Base-by-base conservation (phyloP, 164 flowering plant species). In the Chloranthus sessilifolius region DNA sequence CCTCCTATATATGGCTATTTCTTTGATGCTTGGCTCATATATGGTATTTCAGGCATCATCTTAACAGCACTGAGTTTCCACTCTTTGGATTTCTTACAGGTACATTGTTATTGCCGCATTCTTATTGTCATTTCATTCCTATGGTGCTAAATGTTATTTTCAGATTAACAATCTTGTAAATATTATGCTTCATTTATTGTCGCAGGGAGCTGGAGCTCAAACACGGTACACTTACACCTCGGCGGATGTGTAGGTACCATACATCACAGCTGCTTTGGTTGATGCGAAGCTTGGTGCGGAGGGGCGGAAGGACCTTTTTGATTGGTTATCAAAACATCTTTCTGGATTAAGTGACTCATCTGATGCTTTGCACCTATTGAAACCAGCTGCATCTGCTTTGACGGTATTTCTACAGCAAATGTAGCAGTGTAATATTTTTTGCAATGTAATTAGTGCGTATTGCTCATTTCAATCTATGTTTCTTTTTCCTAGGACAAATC, bases 291-390 rank as follows among this genome's bases (percentile, higher is more conserved):
- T 88, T 61, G 95, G 99, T 22, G 88, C 97, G 5, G 99, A 92
- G 73, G 99, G 99, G 21, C 83, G 95, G 12, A 88, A 79, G 53
- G 99, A 92, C 72, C 86, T 92, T 57, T 84, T 92, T 71, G 97
- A 86, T 47, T 94, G 99, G 99, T 61, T 87, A 60, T 68, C 90
- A n/a, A 85, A 53, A 68, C 95, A 94, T 56, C 86, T 94, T 47
- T 65, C 88, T 53, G 74, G 77, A 45, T 25, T 79, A 46, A 67
- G 50, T 38, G 89, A 81, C 14, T 78, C 82, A 52, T 28, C 95
- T 53, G 99, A 94, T 69, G 95, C 83, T 47, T 63, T 71, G 9
- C 82, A 79, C 50, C 71, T 94, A 40, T 64, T 89, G 49, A 94
- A 83, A 70, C 90, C 99, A 25, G 65, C 85, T 34, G 66, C 82